Base-by-base conservation (phyloP, 495 filamentous ascomycete species). In the Penicillium manginii region DNA sequence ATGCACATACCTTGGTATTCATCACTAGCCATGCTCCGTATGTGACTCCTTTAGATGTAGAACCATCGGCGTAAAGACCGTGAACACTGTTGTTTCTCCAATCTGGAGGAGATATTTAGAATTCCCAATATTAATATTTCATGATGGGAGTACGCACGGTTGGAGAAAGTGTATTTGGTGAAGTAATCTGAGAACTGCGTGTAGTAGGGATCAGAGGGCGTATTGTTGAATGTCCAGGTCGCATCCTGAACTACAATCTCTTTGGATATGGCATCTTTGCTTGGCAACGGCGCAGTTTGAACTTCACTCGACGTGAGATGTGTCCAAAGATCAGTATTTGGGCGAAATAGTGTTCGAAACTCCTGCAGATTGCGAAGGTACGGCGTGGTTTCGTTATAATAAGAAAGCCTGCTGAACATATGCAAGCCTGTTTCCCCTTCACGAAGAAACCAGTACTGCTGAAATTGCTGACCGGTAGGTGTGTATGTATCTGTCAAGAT, bases 21-120 rank as follows among this genome's bases (percentile, higher is more conserved):
- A 83, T 80, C 11, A 86, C 81, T 15, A 85, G 56, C 83, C 82
- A 84, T 4, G 81, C 80, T 12, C 82, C 82, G 48, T 78, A 85
- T 0, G 82, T 76, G 9, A 66, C 71, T 14, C 81, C 82, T 14
- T 74, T 66, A 17, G 79, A 82, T 1, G 68, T 78, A 10, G 76
- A 73, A 0, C 83, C 79, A 58, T 85, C 81, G 1, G 78, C 75
- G 53, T 78, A 85, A 51, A 84, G 67, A 1, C 82, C 84, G 53
- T 86, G 83, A 2, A 83, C 74, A 35, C 69, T 71, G 22, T 83
- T 82, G 54, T 80, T 76, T 47, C 82, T 70, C 80, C 81, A 84
- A 2, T 75, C 71, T 66, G 18, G 17, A 17, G 22, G 42, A 46
- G 4, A 23, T 26, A 3, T 23, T 47, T 33, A 58, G 15, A 29